These are phyloP conservation scores for Colletotrichum plurivorum DNA, from an alignment of 2,329 filamentous ascomycete species.

Conservation along the genomic window DNA sequence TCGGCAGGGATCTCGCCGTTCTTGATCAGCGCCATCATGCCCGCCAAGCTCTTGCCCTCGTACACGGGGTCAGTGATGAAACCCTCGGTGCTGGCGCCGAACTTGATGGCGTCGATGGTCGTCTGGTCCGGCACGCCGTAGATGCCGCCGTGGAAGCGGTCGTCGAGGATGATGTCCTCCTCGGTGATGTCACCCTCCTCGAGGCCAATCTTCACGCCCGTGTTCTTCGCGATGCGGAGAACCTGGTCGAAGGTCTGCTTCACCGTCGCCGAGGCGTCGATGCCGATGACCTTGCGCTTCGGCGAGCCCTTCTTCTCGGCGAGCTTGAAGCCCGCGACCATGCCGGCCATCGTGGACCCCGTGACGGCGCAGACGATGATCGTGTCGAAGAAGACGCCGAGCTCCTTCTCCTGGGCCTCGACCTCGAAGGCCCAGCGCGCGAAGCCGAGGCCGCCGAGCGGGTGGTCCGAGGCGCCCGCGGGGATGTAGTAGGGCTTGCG, in stretches of 20 bases:
- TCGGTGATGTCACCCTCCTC: slow-evolving; percentile 71
- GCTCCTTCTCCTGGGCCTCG: slow-evolving; percentile 70
- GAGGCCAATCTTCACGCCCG: slow-evolving; percentile 74
- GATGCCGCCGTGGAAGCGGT: slow-evolving; percentile 74
- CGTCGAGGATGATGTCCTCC: slow-evolving; percentile 74
- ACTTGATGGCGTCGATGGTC: slow-evolving; percentile 78
- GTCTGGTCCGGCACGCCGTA: slow-evolving; percentile 77
- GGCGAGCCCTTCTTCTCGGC: slow-evolving; percentile 61
- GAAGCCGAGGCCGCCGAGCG: slow-evolving; percentile 78
- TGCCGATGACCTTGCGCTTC: slow-evolving; percentile 52
- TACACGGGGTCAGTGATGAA: slow-evolving; percentile 84
- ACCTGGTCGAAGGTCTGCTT: slow-evolving; percentile 76
- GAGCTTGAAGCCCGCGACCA: slow-evolving; percentile 81
- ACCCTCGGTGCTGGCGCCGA: slow-evolving; percentile 77
- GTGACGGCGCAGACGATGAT: slow-evolving; percentile 80
- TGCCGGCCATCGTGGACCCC: slow-evolving; percentile 78
- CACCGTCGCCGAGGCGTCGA: slow-evolving; percentile 61
- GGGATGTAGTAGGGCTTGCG: slow-evolving; percentile 80
- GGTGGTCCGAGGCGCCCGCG: slow-evolving; percentile 79
- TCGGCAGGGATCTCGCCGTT: slow-evolving; percentile 70
- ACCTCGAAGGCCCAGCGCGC: slow-evolving; percentile 81
- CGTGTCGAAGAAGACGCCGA: slow-evolving; percentile 77
- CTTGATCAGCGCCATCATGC: slow-evolving; percentile 77
- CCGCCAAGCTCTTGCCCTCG: slow-evolving; percentile 81
- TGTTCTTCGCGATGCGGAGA: slow-evolving; percentile 75